phyloP scores from a whole-genome alignment of 83 land plant species.

The Thuja plicata region DNA sequence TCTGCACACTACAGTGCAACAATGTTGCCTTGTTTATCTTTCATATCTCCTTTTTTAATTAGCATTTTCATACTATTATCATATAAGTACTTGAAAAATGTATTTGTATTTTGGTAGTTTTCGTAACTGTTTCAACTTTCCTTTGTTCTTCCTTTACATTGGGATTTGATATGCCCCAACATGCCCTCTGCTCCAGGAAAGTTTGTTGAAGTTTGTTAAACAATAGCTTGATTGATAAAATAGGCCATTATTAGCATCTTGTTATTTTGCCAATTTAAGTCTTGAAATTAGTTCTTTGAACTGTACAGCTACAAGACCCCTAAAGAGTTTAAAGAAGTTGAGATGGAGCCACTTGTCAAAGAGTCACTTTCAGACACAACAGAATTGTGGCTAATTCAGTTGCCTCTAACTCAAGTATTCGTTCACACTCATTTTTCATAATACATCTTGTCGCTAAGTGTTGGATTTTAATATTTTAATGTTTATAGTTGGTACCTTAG shows the following conservation, averaged over 20 bases:
- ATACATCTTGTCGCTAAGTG: neutral
- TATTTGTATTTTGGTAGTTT: neutral
- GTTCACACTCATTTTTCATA: neutral
- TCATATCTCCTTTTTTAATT: no score
- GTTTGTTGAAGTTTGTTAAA: neutral
- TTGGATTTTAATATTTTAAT: neutral
- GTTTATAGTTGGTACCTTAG: neutral
- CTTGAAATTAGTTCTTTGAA: neutral
- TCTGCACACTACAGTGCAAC: no score
- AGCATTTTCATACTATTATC: neutral
- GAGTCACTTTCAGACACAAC: neutral
- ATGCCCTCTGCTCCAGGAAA: neutral
- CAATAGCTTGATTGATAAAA: neutral
- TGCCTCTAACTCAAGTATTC: slow-evolving; percentile 2
- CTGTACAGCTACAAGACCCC: neutral
- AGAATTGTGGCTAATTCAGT: slow-evolving; percentile 4
- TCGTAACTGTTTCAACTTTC: neutral
- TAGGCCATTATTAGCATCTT: neutral
- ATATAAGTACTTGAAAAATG: no score
- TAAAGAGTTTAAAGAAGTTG: neutral
- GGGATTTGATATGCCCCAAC: neutral
- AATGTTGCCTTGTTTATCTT: no score
- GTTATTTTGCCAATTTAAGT: neutral
- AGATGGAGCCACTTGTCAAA: neutral
- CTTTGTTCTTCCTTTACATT: neutral